These are phyloP conservation scores for Aspergillus ibericus DNA, from an alignment of 2,329 filamentous ascomycete genomes.

Conservation along the genomic window DNA sequence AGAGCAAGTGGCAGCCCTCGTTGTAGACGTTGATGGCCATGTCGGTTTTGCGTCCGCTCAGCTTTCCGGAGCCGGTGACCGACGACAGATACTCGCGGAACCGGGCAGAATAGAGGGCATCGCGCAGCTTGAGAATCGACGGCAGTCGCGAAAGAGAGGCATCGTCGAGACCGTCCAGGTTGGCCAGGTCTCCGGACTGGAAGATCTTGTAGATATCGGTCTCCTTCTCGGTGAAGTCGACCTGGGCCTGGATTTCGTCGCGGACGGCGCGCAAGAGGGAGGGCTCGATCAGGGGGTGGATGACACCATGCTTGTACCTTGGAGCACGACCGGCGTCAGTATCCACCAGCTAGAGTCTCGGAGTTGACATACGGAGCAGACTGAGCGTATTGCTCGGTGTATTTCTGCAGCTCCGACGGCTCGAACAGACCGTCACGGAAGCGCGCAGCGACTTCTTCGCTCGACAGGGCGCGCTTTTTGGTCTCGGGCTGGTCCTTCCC, in stretches of 20 bases:
- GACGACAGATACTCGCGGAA: slow-evolving; percentile 87
- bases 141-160: slow-evolving; percentile 81
- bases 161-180: slow-evolving; percentile 90
- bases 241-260: slow-evolving; percentile 81
- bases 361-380: slow-evolving; percentile 43
- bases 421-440: slow-evolving; percentile 49
- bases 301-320: slow-evolving; percentile 89
- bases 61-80: slow-evolving; percentile 79
- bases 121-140: slow-evolving; percentile 85
- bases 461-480: slow-evolving; percentile 43
- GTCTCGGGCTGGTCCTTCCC: slow-evolving; percentile 35
- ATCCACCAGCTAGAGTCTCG: background rate
- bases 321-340: slow-evolving; percentile 1
- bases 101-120: slow-evolving; percentile 85
- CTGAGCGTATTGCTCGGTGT: slow-evolving; percentile 43
- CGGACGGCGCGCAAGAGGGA: slow-evolving; percentile 81
- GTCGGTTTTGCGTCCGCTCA: slow-evolving; percentile 93
- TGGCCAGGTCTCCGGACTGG: slow-evolving; percentile 95
- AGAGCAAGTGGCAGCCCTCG: slow-evolving; percentile 89
- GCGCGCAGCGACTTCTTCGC: slow-evolving; percentile 39
- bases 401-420: slow-evolving; percentile 40
- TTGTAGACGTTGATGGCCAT: slow-evolving; percentile 99
- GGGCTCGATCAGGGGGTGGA: slow-evolving; percentile 76
- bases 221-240: slow-evolving; percentile 96
- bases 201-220: slow-evolving; percentile 99